Base-by-base conservation (phyloP, 2,329 filamentous ascomycete genomes). In the Monosporascus cannonballus region DNA sequence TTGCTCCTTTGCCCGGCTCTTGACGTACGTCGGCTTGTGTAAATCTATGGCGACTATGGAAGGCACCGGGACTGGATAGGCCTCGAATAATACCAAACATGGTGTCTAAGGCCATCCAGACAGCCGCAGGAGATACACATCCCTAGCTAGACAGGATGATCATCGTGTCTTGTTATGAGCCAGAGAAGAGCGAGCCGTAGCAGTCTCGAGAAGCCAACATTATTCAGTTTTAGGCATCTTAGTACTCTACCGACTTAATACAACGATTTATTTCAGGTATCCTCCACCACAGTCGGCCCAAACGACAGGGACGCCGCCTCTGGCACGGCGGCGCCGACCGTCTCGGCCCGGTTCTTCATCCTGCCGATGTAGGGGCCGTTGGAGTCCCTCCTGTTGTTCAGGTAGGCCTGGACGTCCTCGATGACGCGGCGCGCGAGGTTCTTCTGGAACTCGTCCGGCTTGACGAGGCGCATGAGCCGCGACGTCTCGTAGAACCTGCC, bases 401-500 rank as follows among this genome's bases (percentile, higher is more conserved):
- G 70, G 49, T 76, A 76, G 4, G 71, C 67, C 52, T 74, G 70
- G 46, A 74, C 73, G 34, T 77, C 74, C 34, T 72, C 69, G 27
- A 79, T 64, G 37, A 69, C 62, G 41, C 72, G 72, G 38, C 67
- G 64, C 24, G 65, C 60, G 36, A 75, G 56, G 17, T 71, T 68
- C 4, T 65, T 64, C 41, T 73, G 64, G 53, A 73, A 74, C 5
- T 64, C 65, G 1, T 60, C 62, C 9, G 69, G 68, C 41, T 77
- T 71, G 50, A 82, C 67, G 51, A 81, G 73, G 17, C 73, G 72
- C 65, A 80, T 76, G 37, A 84, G 69, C 53, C 73, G 71, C 53
- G 74, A 67, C n/a, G 77, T 77, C 17, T 80, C 76, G 67, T 84
- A 83, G 67, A 83, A 83, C n/a, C 80, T 72, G 49, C 80, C 80